phyloP scores from a whole-genome alignment of 1,284 basidiomycete genomes.

The Mycena citricolor region DNA sequence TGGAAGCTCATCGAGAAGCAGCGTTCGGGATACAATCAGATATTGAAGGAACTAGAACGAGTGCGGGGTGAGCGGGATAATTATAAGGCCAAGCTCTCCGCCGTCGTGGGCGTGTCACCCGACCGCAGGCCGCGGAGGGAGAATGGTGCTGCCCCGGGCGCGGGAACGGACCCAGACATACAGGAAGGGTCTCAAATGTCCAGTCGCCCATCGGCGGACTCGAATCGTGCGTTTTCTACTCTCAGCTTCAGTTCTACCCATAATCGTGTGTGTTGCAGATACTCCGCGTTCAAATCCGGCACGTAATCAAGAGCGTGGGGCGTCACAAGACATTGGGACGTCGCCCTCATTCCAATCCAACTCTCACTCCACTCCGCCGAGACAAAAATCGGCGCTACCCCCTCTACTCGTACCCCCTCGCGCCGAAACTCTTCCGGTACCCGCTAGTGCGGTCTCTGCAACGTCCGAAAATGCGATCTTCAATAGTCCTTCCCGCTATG shows the following conservation, averaged over 20 bases:
- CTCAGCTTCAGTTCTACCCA: background rate
- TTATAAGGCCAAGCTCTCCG: conserved; percentile 32
- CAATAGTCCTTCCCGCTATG: conserved; percentile 5
- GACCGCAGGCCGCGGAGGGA: conserved; percentile 24
- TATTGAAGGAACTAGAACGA: conserved; percentile 3
- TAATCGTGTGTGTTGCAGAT: conserved; percentile 21
- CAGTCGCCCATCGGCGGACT: conserved; percentile 44
- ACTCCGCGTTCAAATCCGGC: conserved; percentile 26
- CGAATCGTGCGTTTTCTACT: conserved; percentile 36
- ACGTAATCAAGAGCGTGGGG: conserved; percentile 35
- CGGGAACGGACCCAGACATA: too few species aligned
- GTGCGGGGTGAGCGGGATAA: conserved; percentile 1
- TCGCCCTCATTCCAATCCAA: conserved; percentile 31
- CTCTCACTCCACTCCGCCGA: conserved; percentile 24
- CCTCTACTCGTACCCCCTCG: conserved; percentile 46
- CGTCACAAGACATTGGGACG: conserved; percentile 29
- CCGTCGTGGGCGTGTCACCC: conserved; percentile 26
- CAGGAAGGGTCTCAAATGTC: too few species aligned
- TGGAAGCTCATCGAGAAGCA: conserved; percentile 10
- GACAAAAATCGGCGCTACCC: conserved; percentile 35
- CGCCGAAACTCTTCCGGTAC: conserved; percentile 36
- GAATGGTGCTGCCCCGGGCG: conserved; percentile 22
- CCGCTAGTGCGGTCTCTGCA: conserved; percentile 30
- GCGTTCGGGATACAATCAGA: conserved; percentile 5
- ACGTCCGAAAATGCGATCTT: conserved; percentile 30